phyloP scores from a whole-genome alignment of 352 stramenopile genomes.

The Halophytophthora batemanensis region DNA sequence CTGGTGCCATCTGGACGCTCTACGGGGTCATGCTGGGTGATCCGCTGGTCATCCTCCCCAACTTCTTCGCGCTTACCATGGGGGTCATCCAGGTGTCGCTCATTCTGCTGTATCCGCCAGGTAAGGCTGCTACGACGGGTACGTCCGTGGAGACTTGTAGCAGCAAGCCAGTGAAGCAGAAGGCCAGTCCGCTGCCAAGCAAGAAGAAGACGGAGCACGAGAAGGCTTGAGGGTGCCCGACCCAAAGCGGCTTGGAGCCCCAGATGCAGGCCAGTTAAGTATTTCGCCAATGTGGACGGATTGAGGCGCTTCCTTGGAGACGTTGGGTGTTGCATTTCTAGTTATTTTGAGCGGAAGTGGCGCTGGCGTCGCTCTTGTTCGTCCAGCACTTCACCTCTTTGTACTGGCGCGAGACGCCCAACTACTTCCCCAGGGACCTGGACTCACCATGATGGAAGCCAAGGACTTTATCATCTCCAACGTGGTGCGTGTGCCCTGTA shows the following conservation, averaged over 20 bases:
- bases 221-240: conserved; percentile 24
- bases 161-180: conserved; percentile 15
- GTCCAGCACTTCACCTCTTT: not conserved
- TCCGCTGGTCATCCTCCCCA: conserved; percentile 62
- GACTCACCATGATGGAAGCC: conserved; percentile 37
- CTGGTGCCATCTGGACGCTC: conserved; percentile 56
- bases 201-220: conserved; percentile 21
- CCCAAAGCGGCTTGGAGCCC: no score
- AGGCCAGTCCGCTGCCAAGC: conserved; percentile 12
- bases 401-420: not conserved
- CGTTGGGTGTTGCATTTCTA: no score
- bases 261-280: no score
- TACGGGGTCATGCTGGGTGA: conserved; percentile 72
- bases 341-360: no score
- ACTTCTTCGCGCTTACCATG: conserved; percentile 67
- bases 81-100: conserved; percentile 69
- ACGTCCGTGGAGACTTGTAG: conserved; percentile 5
- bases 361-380: not conserved
- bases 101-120: conserved; percentile 49
- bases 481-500: conserved; percentile 22
- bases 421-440: no score
- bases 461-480: conserved; percentile 62
- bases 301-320: no score
- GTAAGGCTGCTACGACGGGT: conserved; percentile 17
- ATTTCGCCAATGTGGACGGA: no score